Evolutionary conservation across 2,329 filamentous ascomycete genomes (phyloP), one percentile per base, ranked within the genome.

Genomic region (Verticillium alfalfae): DNA sequence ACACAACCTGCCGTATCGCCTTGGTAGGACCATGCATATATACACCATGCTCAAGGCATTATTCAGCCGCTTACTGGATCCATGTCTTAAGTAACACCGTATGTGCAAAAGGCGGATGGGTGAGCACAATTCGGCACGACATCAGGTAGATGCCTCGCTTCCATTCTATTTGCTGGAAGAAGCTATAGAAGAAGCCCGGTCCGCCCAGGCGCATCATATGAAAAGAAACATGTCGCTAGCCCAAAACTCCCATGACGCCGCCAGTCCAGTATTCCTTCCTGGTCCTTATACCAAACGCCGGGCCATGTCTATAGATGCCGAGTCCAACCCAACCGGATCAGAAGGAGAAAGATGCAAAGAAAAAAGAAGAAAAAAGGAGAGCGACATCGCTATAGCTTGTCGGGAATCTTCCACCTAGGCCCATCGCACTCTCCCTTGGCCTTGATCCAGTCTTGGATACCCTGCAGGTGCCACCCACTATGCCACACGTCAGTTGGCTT

Each of bases 371-470:
- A 37, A 37, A 37, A 37, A 37, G 36, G 36, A 37, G 26, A 31
- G 26, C 26, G 10, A 13, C 36, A 37, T 37, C 9, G n/a, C 26
- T 39, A 58, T 7, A 59, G 58, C 34, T 49, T 54, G 13, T 71
- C 69, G 3, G 75, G 71, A 37, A 70, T 69, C 62, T 73, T 78
- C 79, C 79, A 81, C 13, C 72, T 70, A 4, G 75, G 68, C 52
- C 67, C 65, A 2, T 67, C 67, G 64, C 79, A 82, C 56, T 80
- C 75, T 8, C 78, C 79, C 67, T 72, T 76, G 18, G 76, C 73
- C 8, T 75, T 71, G 58, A 80, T 78, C 79, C 79, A 82, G 62
- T 79, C 74, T 49, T 77, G 72, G 68, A 81, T 81, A 45, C 79
- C 78, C 59, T 77, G 71, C 38, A 79, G 66, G 62, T 81, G 75